A percentile compares a stretch with the other conserved stretches of the same genome.
Conservation (phyloP, 495 filamentous ascomycete genomes). For the Penicillium canescens region DNA sequence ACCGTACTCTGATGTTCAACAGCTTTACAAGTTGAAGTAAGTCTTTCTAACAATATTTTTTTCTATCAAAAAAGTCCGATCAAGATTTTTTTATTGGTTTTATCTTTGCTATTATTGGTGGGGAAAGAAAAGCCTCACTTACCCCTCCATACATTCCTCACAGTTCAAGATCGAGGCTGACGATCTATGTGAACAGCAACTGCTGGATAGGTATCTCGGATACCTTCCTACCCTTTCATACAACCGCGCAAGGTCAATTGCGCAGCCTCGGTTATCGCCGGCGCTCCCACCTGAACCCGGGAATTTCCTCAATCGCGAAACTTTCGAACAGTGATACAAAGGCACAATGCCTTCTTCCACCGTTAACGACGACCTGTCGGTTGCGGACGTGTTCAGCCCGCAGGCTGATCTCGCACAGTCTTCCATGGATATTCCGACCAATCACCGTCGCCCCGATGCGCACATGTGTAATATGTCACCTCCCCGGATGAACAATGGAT, state of each 20-base stretch:
- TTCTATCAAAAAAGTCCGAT: neutral
- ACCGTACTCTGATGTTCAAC: constrained; percentile 1
- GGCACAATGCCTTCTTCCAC: constrained; percentile 25
- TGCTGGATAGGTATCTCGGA: constrained; percentile 16
- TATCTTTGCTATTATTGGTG: constrained; percentile 15
- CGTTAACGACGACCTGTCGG: constrained; percentile 40
- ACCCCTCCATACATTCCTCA: constrained; percentile 21
- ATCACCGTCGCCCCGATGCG: constrained; percentile 25
- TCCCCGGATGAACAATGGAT: constrained; percentile 18
- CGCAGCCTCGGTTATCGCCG: constrained; percentile 10
- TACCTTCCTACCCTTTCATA: constrained; percentile 19
- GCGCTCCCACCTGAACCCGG: neutral
- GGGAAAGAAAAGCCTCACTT: constrained; percentile 20
- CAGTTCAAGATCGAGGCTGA: constrained; percentile 12
- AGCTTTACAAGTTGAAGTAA: constrained; percentile 17
- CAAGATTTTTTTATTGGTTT: constrained; percentile 4
- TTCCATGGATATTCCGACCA: constrained; percentile 23
- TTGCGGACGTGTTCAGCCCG: constrained; percentile 46
- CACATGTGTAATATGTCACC: constrained; percentile 35
- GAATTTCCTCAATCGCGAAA: constrained; percentile 1
- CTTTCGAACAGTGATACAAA: neutral
- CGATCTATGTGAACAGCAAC: constrained; percentile 13
- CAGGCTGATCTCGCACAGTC: constrained; percentile 41
- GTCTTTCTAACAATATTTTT: neutral
- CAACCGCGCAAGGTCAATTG: constrained; percentile 25